Evolutionary conservation across 257 asterid species (phyloP).

Genomic region (Solanum pinnatisectum): DNA sequence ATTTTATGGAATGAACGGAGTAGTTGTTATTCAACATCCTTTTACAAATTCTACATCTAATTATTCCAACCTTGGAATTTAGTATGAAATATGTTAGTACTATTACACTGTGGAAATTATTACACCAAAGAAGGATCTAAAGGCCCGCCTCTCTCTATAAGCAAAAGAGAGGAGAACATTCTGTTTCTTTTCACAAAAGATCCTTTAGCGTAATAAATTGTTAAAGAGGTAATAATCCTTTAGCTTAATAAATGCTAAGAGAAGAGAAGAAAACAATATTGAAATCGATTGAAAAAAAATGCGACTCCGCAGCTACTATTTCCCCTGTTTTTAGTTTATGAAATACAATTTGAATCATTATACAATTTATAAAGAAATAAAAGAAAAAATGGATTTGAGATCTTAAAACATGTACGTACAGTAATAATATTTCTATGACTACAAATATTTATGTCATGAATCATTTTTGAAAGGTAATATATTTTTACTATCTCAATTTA

Average conservation of each 20-base stretch:
- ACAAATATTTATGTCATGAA: neutral
- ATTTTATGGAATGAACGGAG: neutral
- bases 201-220: neutral
- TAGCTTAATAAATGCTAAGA: neutral
- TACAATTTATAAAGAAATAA: too few species aligned
- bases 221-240: neutral
- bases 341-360: neutral
- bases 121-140: neutral
- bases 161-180: neutral
- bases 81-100: neutral
- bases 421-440: neutral
- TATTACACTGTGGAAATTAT: neutral
- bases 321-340: neutral
- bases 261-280: neutral
- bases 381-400: neutral
- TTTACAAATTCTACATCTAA: neutral
- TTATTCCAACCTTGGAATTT: neutral
- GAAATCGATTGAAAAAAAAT: neutral
- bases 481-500: neutral
- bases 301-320: neutral
- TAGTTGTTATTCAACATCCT: neutral
- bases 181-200: neutral
- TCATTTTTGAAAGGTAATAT: neutral
- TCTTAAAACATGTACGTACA: neutral
- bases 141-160: neutral